Percentiles rank a stretch among this genome's conserved stretches.
Evolutionary conservation across 192 early-diverging fungal genomes (phyloP).

Genomic region (Bifiguratus adelaidae): DNA sequence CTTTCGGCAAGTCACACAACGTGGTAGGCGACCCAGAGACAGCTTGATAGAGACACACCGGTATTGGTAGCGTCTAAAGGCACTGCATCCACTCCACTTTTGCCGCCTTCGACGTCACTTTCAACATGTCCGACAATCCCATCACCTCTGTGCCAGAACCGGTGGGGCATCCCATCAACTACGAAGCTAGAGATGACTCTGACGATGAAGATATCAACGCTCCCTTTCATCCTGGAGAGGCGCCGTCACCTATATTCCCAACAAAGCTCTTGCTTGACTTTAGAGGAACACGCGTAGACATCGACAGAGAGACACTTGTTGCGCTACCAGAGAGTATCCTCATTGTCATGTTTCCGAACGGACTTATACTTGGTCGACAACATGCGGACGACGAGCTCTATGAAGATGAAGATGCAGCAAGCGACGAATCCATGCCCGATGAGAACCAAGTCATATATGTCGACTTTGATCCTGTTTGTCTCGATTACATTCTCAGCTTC

Average conservation of each 20-base stretch:
- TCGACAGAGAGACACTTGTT: conserved; percentile 44
- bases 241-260: conserved; percentile 24
- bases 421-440: conserved; percentile 21
- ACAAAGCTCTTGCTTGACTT: conserved; percentile 41
- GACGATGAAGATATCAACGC: background rate
- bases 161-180: conserved; percentile 20
- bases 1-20: too few species aligned
- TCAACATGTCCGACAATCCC: background rate
- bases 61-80: too few species aligned
- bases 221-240: conserved; percentile 8
- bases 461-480: conserved; percentile 40
- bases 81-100: too few species aligned
- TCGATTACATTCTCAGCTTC: conserved; percentile 38
- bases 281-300: conserved; percentile 38
- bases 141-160: background rate
- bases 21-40: too few species aligned
- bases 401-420: conserved; percentile 15
- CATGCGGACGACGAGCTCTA: conserved; percentile 11
- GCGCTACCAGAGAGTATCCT: conserved; percentile 47
- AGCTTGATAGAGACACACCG: too few species aligned
- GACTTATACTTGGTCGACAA: conserved; percentile 28
- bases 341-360: conserved; percentile 54
- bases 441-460: conserved; percentile 42
- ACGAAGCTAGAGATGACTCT: conserved; percentile 12
- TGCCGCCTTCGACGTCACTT: background rate